phyloP scores from a whole-genome alignment of 2,329 filamentous ascomycete genomes.

The Clonostachys byssicola region DNA sequence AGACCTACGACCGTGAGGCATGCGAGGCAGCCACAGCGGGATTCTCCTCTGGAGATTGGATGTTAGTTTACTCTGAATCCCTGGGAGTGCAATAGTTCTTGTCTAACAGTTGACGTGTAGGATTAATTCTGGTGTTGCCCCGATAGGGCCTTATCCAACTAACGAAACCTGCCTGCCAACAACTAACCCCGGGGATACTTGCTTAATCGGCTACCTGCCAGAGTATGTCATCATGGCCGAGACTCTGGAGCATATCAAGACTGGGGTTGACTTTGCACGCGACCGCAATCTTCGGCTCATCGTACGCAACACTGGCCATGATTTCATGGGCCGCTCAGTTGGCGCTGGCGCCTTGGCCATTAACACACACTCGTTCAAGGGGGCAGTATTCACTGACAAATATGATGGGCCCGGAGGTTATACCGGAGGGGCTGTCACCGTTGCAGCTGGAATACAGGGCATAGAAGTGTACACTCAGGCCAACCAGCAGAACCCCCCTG shows the following conservation, averaged over 20 bases:
- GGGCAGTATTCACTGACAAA: constrained; percentile 32
- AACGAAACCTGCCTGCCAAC: too few species aligned
- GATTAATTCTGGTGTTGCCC: too few species aligned
- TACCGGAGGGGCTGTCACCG: constrained; percentile 32
- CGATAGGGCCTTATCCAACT: too few species aligned
- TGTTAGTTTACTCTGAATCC: too few species aligned
- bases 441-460: constrained; percentile 49
- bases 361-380: constrained; percentile 33
- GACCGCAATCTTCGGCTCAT: constrained; percentile 37
- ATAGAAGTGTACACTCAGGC: constrained; percentile 40
- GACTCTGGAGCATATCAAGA: constrained; percentile 12
- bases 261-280: constrained; percentile 21
- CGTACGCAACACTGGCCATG: constrained; percentile 24
- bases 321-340: constrained; percentile 25
- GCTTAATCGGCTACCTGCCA: too few species aligned
- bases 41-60: too few species aligned
- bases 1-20: too few species aligned
- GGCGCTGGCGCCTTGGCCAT: constrained; percentile 32
- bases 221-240: background rate
- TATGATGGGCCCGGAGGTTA: constrained; percentile 14
- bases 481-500: constrained; percentile 34
- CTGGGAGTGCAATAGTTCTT: too few species aligned
- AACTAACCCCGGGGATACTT: too few species aligned
- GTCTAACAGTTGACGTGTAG: too few species aligned
- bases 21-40: too few species aligned